A percentile compares a stretch with the other conserved stretches of the same genome.
Conservation (phyloP, 495 filamentous ascomycete species). For the Aspergillus olivimuriae region DNA sequence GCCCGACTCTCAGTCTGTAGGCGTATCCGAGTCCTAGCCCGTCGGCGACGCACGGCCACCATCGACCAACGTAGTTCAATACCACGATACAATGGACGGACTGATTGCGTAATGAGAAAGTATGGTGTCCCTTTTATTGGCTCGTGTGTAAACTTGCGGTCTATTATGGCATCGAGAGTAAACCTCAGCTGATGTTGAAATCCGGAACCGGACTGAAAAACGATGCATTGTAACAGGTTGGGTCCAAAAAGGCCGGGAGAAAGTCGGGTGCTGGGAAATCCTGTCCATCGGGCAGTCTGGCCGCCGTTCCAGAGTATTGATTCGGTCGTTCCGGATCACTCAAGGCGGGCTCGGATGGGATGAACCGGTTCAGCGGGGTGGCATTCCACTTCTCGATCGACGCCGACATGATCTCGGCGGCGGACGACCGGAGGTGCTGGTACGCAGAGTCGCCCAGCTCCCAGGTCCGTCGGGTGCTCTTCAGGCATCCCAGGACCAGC, state of each 20-base stretch:
- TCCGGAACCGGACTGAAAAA: slow-evolving; percentile 26
- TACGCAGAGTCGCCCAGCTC: slow-evolving; percentile 24
- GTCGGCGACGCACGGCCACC: too few species aligned
- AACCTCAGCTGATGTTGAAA: slow-evolving; percentile 26
- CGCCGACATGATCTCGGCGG: slow-evolving; percentile 28
- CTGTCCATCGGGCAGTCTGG: slow-evolving; percentile 19
- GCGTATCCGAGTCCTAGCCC: too few species aligned
- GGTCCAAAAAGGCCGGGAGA: slow-evolving; percentile 25
- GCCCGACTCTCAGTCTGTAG: too few species aligned
- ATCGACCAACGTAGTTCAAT: too few species aligned
- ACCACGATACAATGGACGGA: too few species aligned
- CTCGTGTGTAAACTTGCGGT: too few species aligned
- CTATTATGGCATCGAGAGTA: too few species aligned
- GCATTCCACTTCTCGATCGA: slow-evolving; percentile 29
- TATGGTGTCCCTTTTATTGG: too few species aligned
- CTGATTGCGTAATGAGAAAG: too few species aligned
- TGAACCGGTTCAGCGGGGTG: slow-evolving; percentile 21
- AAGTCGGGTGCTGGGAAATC: slow-evolving; percentile 24
- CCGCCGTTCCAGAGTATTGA: slow-evolving; percentile 9
- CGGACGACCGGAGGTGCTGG: slow-evolving; percentile 21
- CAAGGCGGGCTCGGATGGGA: slow-evolving; percentile 16
- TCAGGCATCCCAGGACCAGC: slow-evolving; percentile 34
- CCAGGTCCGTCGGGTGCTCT: slow-evolving; percentile 31
- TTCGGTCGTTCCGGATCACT: slow-evolving; percentile 15
- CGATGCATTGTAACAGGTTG: slow-evolving; percentile 28